Conservation (phyloP, 768 basidiomycete species). For the Hericium erinaceus region DNA sequence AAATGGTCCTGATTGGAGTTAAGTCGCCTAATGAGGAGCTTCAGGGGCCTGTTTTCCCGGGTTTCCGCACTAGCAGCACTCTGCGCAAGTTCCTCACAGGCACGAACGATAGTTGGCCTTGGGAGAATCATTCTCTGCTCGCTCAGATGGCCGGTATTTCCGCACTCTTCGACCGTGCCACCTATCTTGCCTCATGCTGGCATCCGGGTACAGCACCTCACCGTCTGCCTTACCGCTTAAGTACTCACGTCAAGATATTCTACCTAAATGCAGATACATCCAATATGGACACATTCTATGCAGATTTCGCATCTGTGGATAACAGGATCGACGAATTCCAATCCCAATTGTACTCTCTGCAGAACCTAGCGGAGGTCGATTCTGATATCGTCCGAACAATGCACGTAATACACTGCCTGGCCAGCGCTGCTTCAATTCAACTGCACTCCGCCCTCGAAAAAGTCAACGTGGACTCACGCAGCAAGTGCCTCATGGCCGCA, state of each 20-base stretch:
- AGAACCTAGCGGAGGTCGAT: slow-evolving; percentile 2
- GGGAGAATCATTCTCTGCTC: slow-evolving; percentile 27
- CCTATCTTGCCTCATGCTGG: slow-evolving; percentile 37
- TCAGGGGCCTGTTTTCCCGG: slow-evolving; percentile 35
- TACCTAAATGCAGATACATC: background rate
- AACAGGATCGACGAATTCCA: slow-evolving; percentile 22
- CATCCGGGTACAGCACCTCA: slow-evolving; percentile 18
- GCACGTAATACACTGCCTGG: slow-evolving; percentile 19
- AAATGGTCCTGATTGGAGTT: slow-evolving; percentile 5
- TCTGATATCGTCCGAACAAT: slow-evolving; percentile 12
- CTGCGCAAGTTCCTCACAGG: slow-evolving; percentile 40
- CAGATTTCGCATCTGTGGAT: slow-evolving; percentile 19
- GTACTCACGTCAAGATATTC: background rate
- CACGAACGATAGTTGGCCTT: slow-evolving; percentile 21
- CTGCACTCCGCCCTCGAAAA: slow-evolving; percentile 17
- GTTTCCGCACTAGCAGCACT: slow-evolving; percentile 37
- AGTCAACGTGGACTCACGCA: slow-evolving; percentile 9
- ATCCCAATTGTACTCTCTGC: slow-evolving; percentile 14
- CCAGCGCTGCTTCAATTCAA: slow-evolving; percentile 21
- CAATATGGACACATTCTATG: slow-evolving; percentile 14
- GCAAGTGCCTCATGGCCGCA: slow-evolving; percentile 11
- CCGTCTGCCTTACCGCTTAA: background rate
- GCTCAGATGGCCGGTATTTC: slow-evolving; percentile 44
- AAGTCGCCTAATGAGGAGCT: slow-evolving; percentile 22
- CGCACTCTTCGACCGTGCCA: slow-evolving; percentile 49